These are phyloP conservation scores for Cladosporium phlei DNA, from an alignment of 2,329 filamentous ascomycete species.

Conservation along the genomic window DNA sequence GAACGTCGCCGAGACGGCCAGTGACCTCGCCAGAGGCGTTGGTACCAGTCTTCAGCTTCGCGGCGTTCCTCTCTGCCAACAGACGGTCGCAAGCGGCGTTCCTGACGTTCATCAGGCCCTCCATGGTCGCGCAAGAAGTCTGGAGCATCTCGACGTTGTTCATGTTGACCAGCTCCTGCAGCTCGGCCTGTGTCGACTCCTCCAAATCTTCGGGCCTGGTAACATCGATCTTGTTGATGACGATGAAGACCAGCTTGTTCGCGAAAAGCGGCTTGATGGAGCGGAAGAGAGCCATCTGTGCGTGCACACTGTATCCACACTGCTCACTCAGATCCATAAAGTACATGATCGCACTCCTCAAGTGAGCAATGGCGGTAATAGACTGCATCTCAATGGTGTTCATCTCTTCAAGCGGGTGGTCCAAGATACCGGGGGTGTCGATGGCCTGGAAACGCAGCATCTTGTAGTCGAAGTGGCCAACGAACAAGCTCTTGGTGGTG, in stretches of 20 bases:
- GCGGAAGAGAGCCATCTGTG: slow-evolving; percentile 91
- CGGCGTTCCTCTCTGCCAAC: slow-evolving; percentile 85
- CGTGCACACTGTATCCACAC: slow-evolving; percentile 87
- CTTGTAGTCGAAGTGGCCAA: slow-evolving; percentile 97
- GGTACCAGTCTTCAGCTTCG: slow-evolving; percentile 88
- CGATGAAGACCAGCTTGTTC: slow-evolving; percentile 94
- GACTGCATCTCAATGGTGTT: slow-evolving; percentile 99
- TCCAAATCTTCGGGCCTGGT: slow-evolving; percentile 82
- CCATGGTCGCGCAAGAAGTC: slow-evolving; percentile 88
- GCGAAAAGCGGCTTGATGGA: slow-evolving; percentile 95
- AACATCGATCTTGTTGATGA: slow-evolving; percentile 98
- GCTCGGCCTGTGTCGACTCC: slow-evolving; percentile 67
- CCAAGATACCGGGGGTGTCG: slow-evolving; percentile 96
- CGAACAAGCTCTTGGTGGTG: slow-evolving; percentile 95
- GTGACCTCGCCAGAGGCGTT: slow-evolving; percentile 71
- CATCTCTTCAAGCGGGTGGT: slow-evolving; percentile 98
- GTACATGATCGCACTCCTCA: slow-evolving; percentile 91
- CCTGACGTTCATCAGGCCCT: slow-evolving; percentile 91
- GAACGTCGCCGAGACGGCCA: slow-evolving; percentile 81
- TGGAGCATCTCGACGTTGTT: slow-evolving; percentile 90
- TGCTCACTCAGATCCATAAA: slow-evolving; percentile 98
- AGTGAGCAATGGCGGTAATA: slow-evolving; percentile 94
- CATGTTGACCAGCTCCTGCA: slow-evolving; percentile 75
- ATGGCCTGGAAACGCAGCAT: slow-evolving; percentile 87
- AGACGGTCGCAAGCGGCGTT: slow-evolving; percentile 91